Conservation (phyloP, 768 basidiomycete genomes). For the Russula compacta region DNA sequence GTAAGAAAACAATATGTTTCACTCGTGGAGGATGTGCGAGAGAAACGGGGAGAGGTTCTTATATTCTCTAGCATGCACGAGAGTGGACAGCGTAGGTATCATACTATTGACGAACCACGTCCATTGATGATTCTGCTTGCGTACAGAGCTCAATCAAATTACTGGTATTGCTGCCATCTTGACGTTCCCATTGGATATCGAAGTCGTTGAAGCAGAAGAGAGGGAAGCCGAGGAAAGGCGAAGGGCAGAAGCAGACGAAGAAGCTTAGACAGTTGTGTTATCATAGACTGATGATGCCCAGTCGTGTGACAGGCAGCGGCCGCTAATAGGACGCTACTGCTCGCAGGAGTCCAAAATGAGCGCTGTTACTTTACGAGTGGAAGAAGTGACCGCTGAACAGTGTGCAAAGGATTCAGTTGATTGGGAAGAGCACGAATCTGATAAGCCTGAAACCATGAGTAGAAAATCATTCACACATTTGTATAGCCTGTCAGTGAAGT, state of each 20-base stretch:
- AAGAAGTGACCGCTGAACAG: too few species aligned
- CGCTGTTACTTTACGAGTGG: background rate
- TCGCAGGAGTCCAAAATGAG: background rate
- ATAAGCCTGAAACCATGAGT: too few species aligned
- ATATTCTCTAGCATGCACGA: conserved; percentile 99
- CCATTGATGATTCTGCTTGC: conserved; percentile 3
- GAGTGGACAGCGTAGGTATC: conserved; percentile 85
- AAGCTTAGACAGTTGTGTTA: background rate
- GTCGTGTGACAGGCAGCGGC: background rate
- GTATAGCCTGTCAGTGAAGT: too few species aligned
- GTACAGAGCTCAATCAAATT: conserved; percentile 89
- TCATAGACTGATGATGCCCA: background rate
- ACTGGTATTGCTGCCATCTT: conserved; percentile 94
- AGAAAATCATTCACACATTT: too few species aligned
- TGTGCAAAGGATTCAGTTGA: too few species aligned
- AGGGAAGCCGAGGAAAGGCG: conserved; percentile 43
- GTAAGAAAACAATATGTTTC: conserved; percentile 77
- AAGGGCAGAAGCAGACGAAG: conserved; percentile 10
- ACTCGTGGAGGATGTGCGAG: conserved; percentile 81
- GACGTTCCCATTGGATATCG: conserved; percentile 91
- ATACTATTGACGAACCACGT: background rate
- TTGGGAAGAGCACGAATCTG: too few species aligned
- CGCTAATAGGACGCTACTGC: background rate
- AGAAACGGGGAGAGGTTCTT: conserved; percentile 85
- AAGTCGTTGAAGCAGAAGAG: conserved; percentile 92